These are phyloP conservation scores for Miscanthus lutarioriparius DNA, from an alignment of 176 grass and related monocot genomes.

Conservation along the genomic window DNA sequence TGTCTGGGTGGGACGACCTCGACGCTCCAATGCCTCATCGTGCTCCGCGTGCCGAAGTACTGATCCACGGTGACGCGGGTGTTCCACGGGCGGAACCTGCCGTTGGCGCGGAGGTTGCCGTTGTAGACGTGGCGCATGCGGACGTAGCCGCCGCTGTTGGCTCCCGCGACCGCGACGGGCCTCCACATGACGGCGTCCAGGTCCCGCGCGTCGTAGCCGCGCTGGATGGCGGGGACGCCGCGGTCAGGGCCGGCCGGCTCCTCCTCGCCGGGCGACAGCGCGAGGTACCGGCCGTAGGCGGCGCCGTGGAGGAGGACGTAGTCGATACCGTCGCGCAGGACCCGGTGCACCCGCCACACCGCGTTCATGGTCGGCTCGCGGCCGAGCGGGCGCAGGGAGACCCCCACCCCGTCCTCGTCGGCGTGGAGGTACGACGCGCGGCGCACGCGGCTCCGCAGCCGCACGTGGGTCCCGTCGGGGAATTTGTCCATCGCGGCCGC, in stretches of 20 bases:
- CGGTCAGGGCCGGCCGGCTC: neutral
- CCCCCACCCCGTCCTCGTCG: neutral
- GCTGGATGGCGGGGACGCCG: neutral
- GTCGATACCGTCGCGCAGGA: neutral
- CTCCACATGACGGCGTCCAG: neutral
- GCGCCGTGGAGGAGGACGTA: conserved; percentile 24
- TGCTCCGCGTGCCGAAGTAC: neutral
- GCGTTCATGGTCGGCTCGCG: neutral
- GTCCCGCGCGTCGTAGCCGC: neutral
- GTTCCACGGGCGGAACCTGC: neutral
- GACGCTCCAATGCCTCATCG: neutral
- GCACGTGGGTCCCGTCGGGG: neutral
- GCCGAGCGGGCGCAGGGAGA: neutral
- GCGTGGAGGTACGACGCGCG: neutral
- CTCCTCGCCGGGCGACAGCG: neutral
- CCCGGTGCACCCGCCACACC: conserved; percentile 16
- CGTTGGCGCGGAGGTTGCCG: conserved; percentile 2
- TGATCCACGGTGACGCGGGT: neutral
- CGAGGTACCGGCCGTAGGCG: conserved; percentile 39
- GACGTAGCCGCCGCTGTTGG: neutral
- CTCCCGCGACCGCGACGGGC: neutral
- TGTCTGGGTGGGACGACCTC: neutral
- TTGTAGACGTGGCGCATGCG: neutral
- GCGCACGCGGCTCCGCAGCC: neutral
- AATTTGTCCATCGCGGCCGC: neutral